Evolutionary conservation across 2,329 filamentous ascomycete genomes (phyloP), one percentile per base, ranked within the genome.

Genomic region (Dichotomopilus funicola): DNA sequence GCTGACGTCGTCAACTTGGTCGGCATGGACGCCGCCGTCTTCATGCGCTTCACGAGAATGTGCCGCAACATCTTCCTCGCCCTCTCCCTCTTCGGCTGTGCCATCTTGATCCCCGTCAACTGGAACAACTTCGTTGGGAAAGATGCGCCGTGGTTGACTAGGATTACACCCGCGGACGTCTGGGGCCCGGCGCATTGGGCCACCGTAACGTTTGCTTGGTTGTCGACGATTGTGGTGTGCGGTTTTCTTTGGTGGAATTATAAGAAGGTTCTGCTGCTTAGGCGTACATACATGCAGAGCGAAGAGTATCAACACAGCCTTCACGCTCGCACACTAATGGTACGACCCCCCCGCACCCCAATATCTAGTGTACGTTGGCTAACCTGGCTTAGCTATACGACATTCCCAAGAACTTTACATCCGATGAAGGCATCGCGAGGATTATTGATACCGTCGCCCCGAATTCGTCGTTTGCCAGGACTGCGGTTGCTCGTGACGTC

Each of bases 211-310:
- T 73, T 82, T 44, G 78, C 79, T 0, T 87, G 80, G 74, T 59
- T 84, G 0, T 88, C 91, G 67, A 86, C 92, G 68, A 68, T 86
- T n/a, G 79, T 90, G 19, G 78, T 96, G 11, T 85, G 82, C 56
- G 86, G 79, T 53, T 95, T 95, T 63, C 73, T 99, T 34, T 99
- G 91, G 91, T 86, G 80, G 75, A 97, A 96, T 66, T 97, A 97
- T 70, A 79, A 80, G 36, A 86, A 83, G 48, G 79, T 99, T 19
- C 71, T 84, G 12, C 73, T 75, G 37, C 72, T 99, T 61, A 82
- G 91, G 59, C 82, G 89, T 57, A 74, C 81, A 43, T 96, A 95
- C 66, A 92, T 96, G 65, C 81, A 92, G 65, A 92, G 85, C 63
- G 78, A 86, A 0, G 92, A 96, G 43, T 99, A 96, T 65, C 90